Percentiles rank a stretch among this genome's conserved stretches.
Evolutionary conservation across 768 basidiomycete genomes (phyloP).

Genomic region (Lactarius vividus): DNA sequence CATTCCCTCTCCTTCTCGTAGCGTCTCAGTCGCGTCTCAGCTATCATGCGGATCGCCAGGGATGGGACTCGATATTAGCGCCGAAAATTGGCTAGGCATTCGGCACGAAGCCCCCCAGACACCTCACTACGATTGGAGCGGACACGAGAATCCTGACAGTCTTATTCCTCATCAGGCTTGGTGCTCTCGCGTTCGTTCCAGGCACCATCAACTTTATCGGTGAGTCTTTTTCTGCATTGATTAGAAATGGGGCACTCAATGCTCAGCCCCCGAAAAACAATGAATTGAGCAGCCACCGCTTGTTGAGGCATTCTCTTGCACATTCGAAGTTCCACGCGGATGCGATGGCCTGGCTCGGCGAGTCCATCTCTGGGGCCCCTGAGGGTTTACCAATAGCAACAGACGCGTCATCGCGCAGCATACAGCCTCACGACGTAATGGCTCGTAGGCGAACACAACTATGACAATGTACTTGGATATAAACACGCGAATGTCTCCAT

Average conservation of each 20-base stretch:
- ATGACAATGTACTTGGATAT: not conserved
- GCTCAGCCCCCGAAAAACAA: too few relatives aligned
- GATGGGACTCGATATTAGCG: slow-evolving; percentile 25
- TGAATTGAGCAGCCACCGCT: too few relatives aligned
- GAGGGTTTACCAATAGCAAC: not conserved
- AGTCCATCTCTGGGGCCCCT: not conserved
- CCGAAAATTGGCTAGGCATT: slow-evolving; percentile 8
- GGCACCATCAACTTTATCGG: not conserved
- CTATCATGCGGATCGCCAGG: slow-evolving; percentile 9
- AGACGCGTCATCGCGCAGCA: not conserved
- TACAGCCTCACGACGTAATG: not conserved
- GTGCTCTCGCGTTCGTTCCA: not conserved
- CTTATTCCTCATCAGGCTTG: not conserved
- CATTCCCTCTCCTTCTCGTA: not conserved
- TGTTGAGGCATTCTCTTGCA: too few relatives aligned
- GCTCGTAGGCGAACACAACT: not conserved
- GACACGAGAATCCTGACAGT: not conserved
- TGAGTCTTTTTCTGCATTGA: too few relatives aligned
- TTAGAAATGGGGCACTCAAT: too few relatives aligned
- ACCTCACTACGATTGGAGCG: slow-evolving; percentile 15
- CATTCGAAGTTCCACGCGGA: not conserved
- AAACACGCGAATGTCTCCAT: not conserved
- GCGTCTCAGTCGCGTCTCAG: not conserved
- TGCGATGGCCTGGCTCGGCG: not conserved
- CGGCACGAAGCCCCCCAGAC: slow-evolving; percentile 13